Base-by-base conservation (phyloP, 192 early-diverging fungal genomes). In the Coemansia sp. region DNA sequence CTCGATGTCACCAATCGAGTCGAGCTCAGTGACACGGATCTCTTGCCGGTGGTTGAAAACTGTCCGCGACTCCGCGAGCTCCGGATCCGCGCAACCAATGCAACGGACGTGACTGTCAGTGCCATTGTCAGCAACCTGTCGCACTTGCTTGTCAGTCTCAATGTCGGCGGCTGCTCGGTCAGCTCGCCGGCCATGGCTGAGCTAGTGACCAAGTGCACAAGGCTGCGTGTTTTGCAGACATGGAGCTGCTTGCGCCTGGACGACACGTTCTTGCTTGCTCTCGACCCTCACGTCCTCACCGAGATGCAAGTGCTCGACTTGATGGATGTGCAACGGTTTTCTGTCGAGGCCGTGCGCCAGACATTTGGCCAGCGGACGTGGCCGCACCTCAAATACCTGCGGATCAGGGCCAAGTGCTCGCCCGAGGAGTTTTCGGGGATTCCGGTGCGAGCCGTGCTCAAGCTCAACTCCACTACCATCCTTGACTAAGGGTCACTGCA, bases 301-400 rank as follows among this genome's bases (percentile, higher is more conserved):
- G 41, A 62, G 15, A 56, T 81, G 54, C 72, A 81, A 43, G 78
- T 81, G 11, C 65, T 81, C 19, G 78, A 81, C 55, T 68, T 81
- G 68, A 72, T 75, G 73, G 72, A 81, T 52, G 78, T 81, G 35
- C 73, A 72, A 71, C 72, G 63, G 72, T 81, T 81, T 52, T 72
- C 72, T 6, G 55, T 56, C 4, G 72, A 62, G 2, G 73, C 65
- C 2, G 68, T 75, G 44, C 60, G 56, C n/a, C 70, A 32, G 52
- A 71, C 72, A 8, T 81, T 81, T 62, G 68, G 68, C 50, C 48
- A 63, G 58, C 60, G 71, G 50, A 34, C 22, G 29, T 81, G 78
- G 78, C 78, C 78, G 22, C 56, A 72, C 22, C 62, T 81, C 26
- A 64, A 58, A 43, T 81, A 81, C 44, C 55, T 81, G 67, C 60